A percentile compares a stretch with the other conserved stretches of the same genome.
Conservation (phyloP, 805 yeast genomes). For the Hanseniaspora thailandica region DNA sequence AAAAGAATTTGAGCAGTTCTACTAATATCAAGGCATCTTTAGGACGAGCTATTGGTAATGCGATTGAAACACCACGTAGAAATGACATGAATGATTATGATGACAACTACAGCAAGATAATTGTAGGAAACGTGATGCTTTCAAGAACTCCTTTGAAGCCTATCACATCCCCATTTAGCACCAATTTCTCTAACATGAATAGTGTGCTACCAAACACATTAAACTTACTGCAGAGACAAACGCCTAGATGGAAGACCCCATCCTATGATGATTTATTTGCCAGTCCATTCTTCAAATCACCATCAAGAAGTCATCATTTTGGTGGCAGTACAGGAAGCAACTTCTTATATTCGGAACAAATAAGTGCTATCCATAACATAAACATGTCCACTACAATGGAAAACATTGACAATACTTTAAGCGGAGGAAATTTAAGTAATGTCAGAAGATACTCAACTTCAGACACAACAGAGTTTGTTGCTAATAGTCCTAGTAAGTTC, state of each 20-base stretch:
- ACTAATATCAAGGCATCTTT: not conserved
- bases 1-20: not conserved
- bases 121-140: constrained; percentile 13
- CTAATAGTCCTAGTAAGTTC: not conserved
- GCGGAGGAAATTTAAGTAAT: not conserved
- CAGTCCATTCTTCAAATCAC: constrained; percentile 14
- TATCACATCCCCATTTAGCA: constrained; percentile 3
- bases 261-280: constrained; percentile 13
- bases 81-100: constrained; percentile 5
- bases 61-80: constrained; percentile 6
- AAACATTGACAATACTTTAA: not conserved
- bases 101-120: constrained; percentile 4
- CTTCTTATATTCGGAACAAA: constrained; percentile 3
- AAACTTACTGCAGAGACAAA: not conserved
- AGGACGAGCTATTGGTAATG: constrained; percentile 7
- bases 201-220: not conserved
- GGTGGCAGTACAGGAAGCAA: not conserved
- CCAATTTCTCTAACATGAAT: not conserved
- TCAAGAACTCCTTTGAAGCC: constrained; percentile 13
- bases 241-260: constrained; percentile 16
- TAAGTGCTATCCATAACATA: not conserved
- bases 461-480: not conserved
- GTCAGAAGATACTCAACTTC: constrained; percentile 1
- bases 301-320: constrained; percentile 4
- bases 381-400: not conserved